These are phyloP conservation scores for Pneumocystis wakefieldiae DNA, from an alignment of 1,139 yeast species.

Conservation along the genomic window DNA sequence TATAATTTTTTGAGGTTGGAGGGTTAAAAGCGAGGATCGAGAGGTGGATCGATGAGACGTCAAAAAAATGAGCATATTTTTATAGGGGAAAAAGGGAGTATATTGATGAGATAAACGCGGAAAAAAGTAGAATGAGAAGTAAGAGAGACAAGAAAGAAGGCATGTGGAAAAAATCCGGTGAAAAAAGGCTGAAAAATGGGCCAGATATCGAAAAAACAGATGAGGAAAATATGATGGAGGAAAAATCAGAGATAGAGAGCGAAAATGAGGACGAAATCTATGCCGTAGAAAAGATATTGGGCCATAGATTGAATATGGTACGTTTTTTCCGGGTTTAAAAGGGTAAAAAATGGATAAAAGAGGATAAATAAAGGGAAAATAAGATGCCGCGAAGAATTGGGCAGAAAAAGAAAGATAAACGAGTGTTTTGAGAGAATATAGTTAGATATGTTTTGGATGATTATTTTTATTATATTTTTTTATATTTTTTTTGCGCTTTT, in stretches of 20 bases:
- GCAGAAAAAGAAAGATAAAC: not conserved
- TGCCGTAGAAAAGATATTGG: not conserved
- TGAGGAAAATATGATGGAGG: not conserved
- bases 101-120: not conserved
- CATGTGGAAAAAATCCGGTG: not conserved
- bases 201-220: not conserved
- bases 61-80: not conserved
- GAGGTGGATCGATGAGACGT: not conserved
- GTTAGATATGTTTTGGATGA: not conserved
- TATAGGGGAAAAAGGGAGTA: not conserved
- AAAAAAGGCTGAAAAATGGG: not conserved
- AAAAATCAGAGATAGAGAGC: not conserved
- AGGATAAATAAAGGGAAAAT: not conserved
- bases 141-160: not conserved
- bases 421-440: not conserved
- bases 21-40: not conserved
- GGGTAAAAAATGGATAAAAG: not conserved
- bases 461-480: not conserved
- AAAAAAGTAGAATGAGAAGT: not conserved
- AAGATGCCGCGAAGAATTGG: not conserved
- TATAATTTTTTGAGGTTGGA: no score
- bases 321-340: not conserved
- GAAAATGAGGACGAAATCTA: constrained; percentile 1
- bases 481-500: not conserved
- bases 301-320: not conserved